Evolutionary conservation across 2,329 filamentous ascomycete species (phyloP), one percentile per base, ranked within the genome.

Genomic region (Leptoxyphium fumago): DNA sequence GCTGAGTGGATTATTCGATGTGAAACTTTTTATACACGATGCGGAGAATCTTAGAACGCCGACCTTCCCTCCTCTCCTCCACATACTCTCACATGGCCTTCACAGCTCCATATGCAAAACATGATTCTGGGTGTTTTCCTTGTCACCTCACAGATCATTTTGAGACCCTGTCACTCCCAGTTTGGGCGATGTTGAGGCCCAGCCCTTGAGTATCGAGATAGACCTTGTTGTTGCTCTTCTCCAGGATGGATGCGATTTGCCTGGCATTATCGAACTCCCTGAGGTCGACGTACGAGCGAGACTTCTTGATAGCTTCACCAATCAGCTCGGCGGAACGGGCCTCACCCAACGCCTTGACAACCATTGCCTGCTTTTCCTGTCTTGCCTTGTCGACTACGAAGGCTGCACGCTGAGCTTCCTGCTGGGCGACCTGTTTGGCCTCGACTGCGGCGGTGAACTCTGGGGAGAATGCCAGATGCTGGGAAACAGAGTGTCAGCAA

Each of bases 261-360:
- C 85, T 77, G 6, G 91, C 91, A 59, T 95, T 98, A 72, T 98
- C 91, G 58, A 98, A 94, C 74, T 94, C 91, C 70, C 93, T 85
- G 61, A 98, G 77, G 68, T 96, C 91, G 51, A 98, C 78, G 65
- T 98, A 98, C 52, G 86, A 83, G 70, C 88, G 83, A 72, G 77
- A 93, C 82, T 96, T 98, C 84, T 96, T 98, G 79, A 98, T 94
- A 49, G 91, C 91, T 43, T 98, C 91, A 67, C 91, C 91, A 59
- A 98, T 95, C 51, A 98, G 80, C 70, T 98, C 88, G 40, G 91
- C 91, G 34, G 91, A 96, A 53, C 91, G 84, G 41, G 91, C 91
- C 71, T 98, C 91, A 86, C 91, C 91, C 78, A 96, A 91, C 3
- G 91, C 91, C 69, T 87, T 86, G 61, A 98, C 91, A 45, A 98